phyloP scores from a whole-genome alignment of 768 basidiomycete species.

The Tylopilus felleus region DNA sequence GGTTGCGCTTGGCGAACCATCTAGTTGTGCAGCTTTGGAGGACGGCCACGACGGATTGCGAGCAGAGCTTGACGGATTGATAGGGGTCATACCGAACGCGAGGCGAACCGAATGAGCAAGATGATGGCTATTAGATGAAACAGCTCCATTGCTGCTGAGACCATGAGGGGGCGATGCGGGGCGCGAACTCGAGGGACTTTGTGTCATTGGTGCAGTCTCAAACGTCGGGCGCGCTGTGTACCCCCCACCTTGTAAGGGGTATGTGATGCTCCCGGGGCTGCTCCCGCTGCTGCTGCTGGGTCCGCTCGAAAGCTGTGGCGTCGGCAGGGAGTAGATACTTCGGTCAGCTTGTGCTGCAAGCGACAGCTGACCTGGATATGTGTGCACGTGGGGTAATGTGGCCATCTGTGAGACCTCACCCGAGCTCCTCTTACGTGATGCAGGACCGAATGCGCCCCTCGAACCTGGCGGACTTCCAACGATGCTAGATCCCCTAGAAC shows the following conservation, averaged over 20 bases:
- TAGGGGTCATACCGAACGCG: constrained; percentile 92
- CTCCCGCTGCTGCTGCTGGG: constrained; percentile 58
- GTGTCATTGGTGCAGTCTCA: constrained; percentile 30
- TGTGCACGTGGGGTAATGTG: constrained; percentile 30
- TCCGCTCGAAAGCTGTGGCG: constrained; percentile 63
- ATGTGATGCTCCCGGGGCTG: constrained; percentile 53
- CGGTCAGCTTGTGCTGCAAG: constrained; percentile 26
- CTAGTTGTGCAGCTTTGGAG: constrained; percentile 15
- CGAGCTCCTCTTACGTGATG: constrained; percentile 30
- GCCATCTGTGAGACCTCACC: constrained; percentile 30
- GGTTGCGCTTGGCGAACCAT: constrained; percentile 9
- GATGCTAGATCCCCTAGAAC: constrained; percentile 30
- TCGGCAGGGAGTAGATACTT: constrained; percentile 39
- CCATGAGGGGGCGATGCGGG: constrained; percentile 56
- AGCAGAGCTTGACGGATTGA: constrained; percentile 39
- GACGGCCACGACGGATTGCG: constrained; percentile 40
- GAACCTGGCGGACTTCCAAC: constrained; percentile 37
- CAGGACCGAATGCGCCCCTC: constrained; percentile 26
- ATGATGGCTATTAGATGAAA: constrained; percentile 47
- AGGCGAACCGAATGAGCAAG: constrained; percentile 81
- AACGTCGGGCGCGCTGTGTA: constrained; percentile 20
- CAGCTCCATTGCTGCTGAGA: constrained; percentile 21
- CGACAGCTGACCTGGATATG: constrained; percentile 33
- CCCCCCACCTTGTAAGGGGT: constrained; percentile 31
- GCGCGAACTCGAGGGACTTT: constrained; percentile 54